Evolutionary conservation across 306 rosid genomes (phyloP), one percentile per base, ranked within the genome.

Genomic region (Quercus suber): DNA sequence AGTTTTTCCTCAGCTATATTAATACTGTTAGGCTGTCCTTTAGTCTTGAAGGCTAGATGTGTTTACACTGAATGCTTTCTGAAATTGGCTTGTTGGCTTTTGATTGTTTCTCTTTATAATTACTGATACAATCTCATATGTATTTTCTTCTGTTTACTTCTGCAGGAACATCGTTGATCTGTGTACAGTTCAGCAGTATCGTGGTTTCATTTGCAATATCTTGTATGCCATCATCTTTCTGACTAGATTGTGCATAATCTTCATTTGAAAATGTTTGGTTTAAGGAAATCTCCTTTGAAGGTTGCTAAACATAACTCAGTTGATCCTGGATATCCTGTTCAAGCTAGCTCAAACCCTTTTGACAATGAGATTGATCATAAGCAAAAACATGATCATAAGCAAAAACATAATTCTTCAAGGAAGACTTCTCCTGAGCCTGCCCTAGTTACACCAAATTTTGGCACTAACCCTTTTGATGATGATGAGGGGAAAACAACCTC

Each of bases 401-500:
- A 69, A 71, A 91, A 80, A 63, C 35, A 78, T 58, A 83, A 21
- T 67, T 79, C 91, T 28, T 72, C 93, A 0, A 84, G 75, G 75
- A 93, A 85, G 84, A 59, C 85, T 28, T 81, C 90, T 58, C 75
- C 94, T 19, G 89, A 89, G 52, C 84, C 89, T 21, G 78, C 90
- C 25, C 82, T 83, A 59, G 59, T 80, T 79, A 69, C 81, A 1
- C 80, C 76, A 63, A 86, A 79, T 56, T 82, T 85, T 51, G 82
- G 84, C 80, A 73, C 94, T 76, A 95, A 95, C 59, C 98, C 94
- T 73, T 93, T 93, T 76, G 94, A 87, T 68, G 94, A 88, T 52
- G 73, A 84, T 78, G 86, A 82, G 72, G 90, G 75, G 67, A 79
- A 79, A 59, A 80, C 65, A 82, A 73, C 85, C 17, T 74, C 89